Evolutionary conservation across 2,329 filamentous ascomycete species (phyloP), one percentile per base, ranked within the genome.

Genomic region (Alternaria triticimaculans): DNA sequence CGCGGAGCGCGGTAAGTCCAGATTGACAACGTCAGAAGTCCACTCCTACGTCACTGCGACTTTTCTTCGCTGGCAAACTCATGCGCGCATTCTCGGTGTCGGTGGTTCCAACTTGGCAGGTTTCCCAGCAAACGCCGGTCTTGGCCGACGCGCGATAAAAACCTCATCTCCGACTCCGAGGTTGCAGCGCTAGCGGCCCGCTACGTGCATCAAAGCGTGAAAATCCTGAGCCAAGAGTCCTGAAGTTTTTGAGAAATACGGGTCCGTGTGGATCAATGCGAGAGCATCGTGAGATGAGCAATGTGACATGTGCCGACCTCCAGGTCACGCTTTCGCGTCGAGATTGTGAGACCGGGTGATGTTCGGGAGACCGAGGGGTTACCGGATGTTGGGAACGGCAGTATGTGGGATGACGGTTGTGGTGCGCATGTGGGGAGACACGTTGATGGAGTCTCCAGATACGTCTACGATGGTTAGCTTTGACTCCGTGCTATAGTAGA

Each of bases 141-240:
- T 72, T 73, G 63, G 53, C 71, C 72, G 71, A 68, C 49, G 58
- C 20, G 18, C 33, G 60, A 48, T 21, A 15, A 63, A 63, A 63
- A 53, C 43, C 64, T 67, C 62, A 69, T 64, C 63, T 25, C 37
- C 60, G 58, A 63, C 63, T 62, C 66, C 65, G 68, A 72, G 50
- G 62, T 72, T 69, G 63, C 64, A 70, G 65, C 69, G 60, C 65
- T 74, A 73, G 68, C 62, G 70, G 63, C 65, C 66, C 70, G 60
- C 64, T 63, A 46, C 54, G 44, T 49, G 57, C 41, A 21, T 63
- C 60, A 63, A 58, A 53, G 43, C 56, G 62, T 37, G 58, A 66
- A 63, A 65, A 58, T 54, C 62, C 53, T 64, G 61, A 62, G 37
- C 33, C 55, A 66, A 67, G 62, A 63, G 55, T 65, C 63, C 55